A percentile compares a stretch with the other conserved stretches of the same genome.
Evolutionary conservation across 1,139 yeast genomes (phyloP).

Genomic region (Pichia terricola): DNA sequence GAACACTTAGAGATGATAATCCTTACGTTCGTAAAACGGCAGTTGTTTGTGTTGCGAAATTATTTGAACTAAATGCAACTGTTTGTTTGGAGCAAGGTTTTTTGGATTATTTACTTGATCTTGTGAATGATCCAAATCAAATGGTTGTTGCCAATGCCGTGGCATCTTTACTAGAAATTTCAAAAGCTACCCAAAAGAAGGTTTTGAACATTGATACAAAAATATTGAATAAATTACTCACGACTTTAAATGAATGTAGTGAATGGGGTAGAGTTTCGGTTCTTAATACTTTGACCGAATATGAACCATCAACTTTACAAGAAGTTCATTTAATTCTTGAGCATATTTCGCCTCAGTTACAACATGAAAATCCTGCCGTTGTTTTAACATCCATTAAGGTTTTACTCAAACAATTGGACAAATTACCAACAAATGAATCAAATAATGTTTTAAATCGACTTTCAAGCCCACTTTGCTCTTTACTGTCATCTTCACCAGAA

Average conservation of each 20-base stretch:
- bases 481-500: conserved; percentile 82
- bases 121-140: conserved; percentile 83
- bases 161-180: conserved; percentile 74
- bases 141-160: conserved; percentile 96
- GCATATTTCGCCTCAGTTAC: conserved; percentile 88
- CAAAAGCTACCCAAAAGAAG: conserved; percentile 30
- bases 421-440: conserved; percentile 36
- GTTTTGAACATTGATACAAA: conserved; percentile 33
- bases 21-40: conserved; percentile 98
- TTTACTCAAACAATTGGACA: conserved; percentile 61
- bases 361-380: conserved; percentile 95
- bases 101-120: conserved; percentile 53
- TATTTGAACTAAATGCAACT: conserved; percentile 76
- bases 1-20: conserved; percentile 83
- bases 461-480: conserved; percentile 85
- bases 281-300: conserved; percentile 71
- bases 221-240: conserved; percentile 55
- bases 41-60: conserved; percentile 92
- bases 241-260: conserved; percentile 91
- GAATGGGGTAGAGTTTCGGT: conserved; percentile 98
- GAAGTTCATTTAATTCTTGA: conserved; percentile 86
- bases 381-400: conserved; percentile 83
- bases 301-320: conserved; percentile 40
- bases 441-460: conserved; percentile 54
- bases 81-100: conserved; percentile 86